Percentiles rank a stretch among this genome's conserved stretches.
Conservation (phyloP, 129 eudicot species). For the Oenanthe sinensis region DNA sequence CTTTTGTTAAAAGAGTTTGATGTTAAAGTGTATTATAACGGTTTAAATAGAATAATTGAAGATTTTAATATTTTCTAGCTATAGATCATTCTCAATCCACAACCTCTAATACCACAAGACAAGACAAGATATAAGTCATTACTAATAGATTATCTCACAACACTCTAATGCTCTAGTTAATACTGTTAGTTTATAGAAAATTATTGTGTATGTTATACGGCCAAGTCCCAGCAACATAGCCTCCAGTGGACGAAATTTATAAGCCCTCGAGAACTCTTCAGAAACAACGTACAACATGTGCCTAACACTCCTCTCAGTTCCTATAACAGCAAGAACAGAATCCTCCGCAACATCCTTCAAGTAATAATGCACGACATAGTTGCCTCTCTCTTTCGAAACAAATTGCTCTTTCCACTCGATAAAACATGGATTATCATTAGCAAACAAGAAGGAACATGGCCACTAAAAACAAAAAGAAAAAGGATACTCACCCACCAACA, state of each 20-base stretch:
- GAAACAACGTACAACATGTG: constrained; percentile 98
- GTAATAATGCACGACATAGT: constrained; percentile 87
- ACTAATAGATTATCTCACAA: too few relatives aligned
- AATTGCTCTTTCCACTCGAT: constrained; percentile 93
- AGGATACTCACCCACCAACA: constrained; percentile 6
- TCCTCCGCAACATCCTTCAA: constrained; percentile 81
- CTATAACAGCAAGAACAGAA: constrained; percentile 64
- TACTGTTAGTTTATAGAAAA: too few relatives aligned
- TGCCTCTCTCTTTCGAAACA: constrained; percentile 88
- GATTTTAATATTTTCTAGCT: too few relatives aligned
- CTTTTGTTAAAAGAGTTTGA: too few relatives aligned
- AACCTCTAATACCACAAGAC: too few relatives aligned
- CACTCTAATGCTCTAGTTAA: too few relatives aligned
- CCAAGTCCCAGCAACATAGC: background rate
- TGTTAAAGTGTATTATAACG: too few relatives aligned
- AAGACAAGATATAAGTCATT: too few relatives aligned
- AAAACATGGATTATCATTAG: constrained; percentile 32
- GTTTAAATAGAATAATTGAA: too few relatives aligned
- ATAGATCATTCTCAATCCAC: too few relatives aligned
- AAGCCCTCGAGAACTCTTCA: constrained; percentile 69
- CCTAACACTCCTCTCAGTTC: constrained; percentile 82
- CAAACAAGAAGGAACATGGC: constrained; percentile 29
- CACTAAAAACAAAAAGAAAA: background rate
- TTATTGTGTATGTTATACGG: too few relatives aligned
- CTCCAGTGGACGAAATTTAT: background rate